phyloP scores from a whole-genome alignment of 164 flowering plant species.

The Houttuynia cordata region DNA sequence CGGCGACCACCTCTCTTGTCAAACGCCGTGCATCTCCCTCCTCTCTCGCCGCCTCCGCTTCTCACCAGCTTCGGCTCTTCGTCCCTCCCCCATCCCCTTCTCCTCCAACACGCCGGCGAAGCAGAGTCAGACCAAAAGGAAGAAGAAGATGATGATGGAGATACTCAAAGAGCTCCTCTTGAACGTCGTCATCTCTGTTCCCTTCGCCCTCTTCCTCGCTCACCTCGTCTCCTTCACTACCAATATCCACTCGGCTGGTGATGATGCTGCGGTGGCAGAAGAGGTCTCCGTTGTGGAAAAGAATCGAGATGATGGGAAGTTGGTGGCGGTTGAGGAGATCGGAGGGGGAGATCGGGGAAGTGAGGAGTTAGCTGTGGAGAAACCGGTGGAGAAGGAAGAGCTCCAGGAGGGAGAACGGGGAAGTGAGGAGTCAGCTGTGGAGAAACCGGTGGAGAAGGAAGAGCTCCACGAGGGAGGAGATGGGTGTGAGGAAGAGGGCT shows the following conservation, averaged over 20 bases:
- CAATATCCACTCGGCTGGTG: background rate
- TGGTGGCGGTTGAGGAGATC: too few species aligned
- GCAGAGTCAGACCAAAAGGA: too few species aligned
- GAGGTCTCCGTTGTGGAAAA: background rate
- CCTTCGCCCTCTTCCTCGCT: constrained; percentile 38
- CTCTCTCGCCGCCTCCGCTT: too few species aligned
- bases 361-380: background rate
- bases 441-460: too few species aligned
- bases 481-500: background rate
- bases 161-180: constrained; percentile 28
- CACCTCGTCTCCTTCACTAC: constrained; percentile 39
- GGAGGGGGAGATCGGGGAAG: background rate
- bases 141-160: constrained; percentile 25
- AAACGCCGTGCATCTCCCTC: too few species aligned
- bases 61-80: too few species aligned
- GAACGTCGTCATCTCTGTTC: constrained; percentile 32
- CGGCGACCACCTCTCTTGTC: too few species aligned
- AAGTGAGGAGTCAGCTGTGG: background rate
- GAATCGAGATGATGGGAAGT: background rate
- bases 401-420: background rate
- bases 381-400: background rate
- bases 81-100: background rate
- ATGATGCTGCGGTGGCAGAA: background rate
- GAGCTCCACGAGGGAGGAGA: too few species aligned
- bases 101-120: too few species aligned